phyloP scores from a whole-genome alignment of 2,329 filamentous ascomycete genomes.

The Epichloe uncinata region DNA sequence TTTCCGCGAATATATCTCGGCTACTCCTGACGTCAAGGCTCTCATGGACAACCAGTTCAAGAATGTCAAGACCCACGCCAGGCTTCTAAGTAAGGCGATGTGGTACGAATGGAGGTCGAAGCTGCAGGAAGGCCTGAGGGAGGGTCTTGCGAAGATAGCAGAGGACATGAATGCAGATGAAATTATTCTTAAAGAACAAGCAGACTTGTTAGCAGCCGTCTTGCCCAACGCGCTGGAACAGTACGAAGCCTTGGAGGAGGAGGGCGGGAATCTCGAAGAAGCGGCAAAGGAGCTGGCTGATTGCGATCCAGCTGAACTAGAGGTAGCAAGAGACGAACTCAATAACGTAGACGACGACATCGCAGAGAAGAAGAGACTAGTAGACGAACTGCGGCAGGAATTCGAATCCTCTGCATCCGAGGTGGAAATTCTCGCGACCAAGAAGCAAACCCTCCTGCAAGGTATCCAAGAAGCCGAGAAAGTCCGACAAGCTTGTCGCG shows the following conservation, averaged over 20 bases:
- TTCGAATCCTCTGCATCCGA: conserved; percentile 52
- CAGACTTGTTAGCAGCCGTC: conserved; percentile 51
- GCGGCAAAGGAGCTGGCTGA: conserved; percentile 63
- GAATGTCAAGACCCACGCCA: conserved; percentile 87
- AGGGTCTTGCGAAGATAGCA: conserved; percentile 62
- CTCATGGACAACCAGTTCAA: conserved; percentile 96
- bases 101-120: conserved; percentile 99
- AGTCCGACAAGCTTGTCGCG: conserved; percentile 74
- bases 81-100: conserved; percentile 82
- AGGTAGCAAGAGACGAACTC: conserved; percentile 57
- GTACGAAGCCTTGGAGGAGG: conserved; percentile 45
- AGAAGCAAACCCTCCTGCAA: conserved; percentile 54
- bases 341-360: conserved; percentile 52
- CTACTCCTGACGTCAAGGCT: conserved; percentile 66
- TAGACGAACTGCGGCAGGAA: conserved; percentile 54
- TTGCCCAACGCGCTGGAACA: conserved; percentile 52
- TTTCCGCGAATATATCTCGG: conserved; percentile 82
- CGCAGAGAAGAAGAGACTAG: conserved; percentile 51
- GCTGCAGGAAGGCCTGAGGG: conserved; percentile 65
- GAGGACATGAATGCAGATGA: conserved; percentile 69
- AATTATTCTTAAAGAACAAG: conserved; percentile 49
- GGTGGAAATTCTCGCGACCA: conserved; percentile 48
- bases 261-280: conserved; percentile 55
- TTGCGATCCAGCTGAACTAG: conserved; percentile 69
- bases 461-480: conserved; percentile 76